Base-by-base conservation (phyloP, 441 rosid genomes). In the Melastoma candidum region DNA sequence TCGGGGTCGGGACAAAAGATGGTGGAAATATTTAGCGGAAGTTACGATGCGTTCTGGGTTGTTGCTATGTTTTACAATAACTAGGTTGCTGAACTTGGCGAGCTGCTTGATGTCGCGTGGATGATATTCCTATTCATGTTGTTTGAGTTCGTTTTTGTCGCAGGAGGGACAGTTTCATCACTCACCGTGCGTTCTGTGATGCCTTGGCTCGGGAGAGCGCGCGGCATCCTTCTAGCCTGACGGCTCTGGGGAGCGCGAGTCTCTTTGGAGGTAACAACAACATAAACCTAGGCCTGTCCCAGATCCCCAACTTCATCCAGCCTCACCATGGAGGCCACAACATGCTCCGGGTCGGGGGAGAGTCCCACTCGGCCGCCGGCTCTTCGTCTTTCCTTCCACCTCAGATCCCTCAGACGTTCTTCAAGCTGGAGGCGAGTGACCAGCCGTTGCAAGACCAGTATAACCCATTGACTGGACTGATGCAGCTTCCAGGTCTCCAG, bases 121-220 rank as follows among this genome's bases (percentile, higher is more conserved):
- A 48, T 32, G 24, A 12, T 61, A 44, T 58, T 51, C 29, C 45
- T 26, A 22, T 41, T 10, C 54, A 27, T 44, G 56, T 59, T 60
- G 51, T 53, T 60, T 22, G 5, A 44, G 43, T 44, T 59, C 1
- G 57, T 54, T 32, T 13, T 27, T 54, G 54, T 59, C 56, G 64
- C 80, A 87, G 95, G 70, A 80, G 95, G 39, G 90, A 87, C 66
- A 87, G 95, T 59, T 87, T 84, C 73, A 80, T 84, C 44, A 87
- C 93, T 8, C 95, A 87, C 60, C 70, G 93, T 47, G 93, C 95
- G 29, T 87, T 87, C 58, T 84, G 95, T 24, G 90, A 84, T 56
- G 93, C 93, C 44, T 64, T 84, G 63, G 83, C 90, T 56, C 89
- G 82, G 51, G 97, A 88, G 55, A 79, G 72, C 49, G 84, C 77